Base-by-base conservation (phyloP, 169 alveolate genomes). In the Cystoisospora suis region DNA sequence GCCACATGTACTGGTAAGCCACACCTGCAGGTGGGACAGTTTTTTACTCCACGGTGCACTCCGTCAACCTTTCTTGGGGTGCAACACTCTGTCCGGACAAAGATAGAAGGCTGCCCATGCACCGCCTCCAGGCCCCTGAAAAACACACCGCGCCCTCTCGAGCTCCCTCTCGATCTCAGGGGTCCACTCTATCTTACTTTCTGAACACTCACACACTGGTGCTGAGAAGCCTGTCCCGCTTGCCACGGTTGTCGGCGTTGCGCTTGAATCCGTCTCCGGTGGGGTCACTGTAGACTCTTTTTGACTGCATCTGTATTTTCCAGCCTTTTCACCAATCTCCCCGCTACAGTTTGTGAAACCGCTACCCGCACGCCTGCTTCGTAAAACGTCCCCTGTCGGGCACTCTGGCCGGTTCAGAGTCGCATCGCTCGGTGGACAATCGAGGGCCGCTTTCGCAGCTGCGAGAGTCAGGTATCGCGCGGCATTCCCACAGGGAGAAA, bases 401-500 rank as follows among this genome's bases (percentile, higher is more conserved):
- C 40, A 12, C 36, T 34, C 32, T 75, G 38, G n/a, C n/a, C 15
- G 53, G 27, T 40, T 27, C 20, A 27, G 27, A 3, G 36, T 36
- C 47, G 65, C 83, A 47, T 75, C 5, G 12, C 2, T 4, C 36
- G 83, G 20, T 9, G 58, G 81, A 29, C 44, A 38, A 75, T 32
- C 29, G 65, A 75, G 23, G 9, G 56, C 83, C 36, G 83, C 23
- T 75, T 56, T 47, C 17, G 32, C 59, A 32, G 83, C 83, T 32
- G 83, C 83, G 56, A 42, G 56, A 34, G 59, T 83, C 9, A 47
- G 75, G 40, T 83, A 89, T 75, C 88, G 65, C 46, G 86, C 83
- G 34, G 88, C 88, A 34, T 89, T 86, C 12, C 93, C 93, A 38
- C 93, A 89, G 9, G 89, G 89, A 2, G 93, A 89, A 9, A 89